Base-by-base conservation (phyloP, 2,329 filamentous ascomycete species). In the Elsinoe ampelina region DNA sequence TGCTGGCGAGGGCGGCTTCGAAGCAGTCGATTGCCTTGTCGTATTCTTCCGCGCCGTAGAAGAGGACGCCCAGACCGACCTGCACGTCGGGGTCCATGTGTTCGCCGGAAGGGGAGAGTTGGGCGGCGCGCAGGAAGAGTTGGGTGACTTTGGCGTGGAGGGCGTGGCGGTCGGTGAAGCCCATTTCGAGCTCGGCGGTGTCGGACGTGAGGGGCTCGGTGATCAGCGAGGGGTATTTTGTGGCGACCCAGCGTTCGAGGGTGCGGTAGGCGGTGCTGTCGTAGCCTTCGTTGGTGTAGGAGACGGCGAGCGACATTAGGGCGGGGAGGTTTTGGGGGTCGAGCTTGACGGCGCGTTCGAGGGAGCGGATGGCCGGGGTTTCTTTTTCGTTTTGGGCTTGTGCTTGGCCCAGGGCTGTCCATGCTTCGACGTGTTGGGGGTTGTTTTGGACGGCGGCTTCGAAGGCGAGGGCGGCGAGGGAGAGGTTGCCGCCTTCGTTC, bases 331-430 rank as follows among this genome's bases (percentile, higher is more conserved):
- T 96, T 65, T 83, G 85, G 0, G 90, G 85, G 65, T 97, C 91
- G 26, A 93, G 77, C 71, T 91, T 92, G 61, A 96, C 75, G 0
- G 92, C 90, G 69, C 93, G 87, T 71, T 97, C 92, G 59, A 97
- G 77, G 2, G 93, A 93, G 34, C 93, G 85, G 62, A 98, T 96
- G 2, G 93, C 93, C 0, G 93, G 92, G 7, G 89, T 87, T 71
- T 98, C 93, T 75, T 98, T 98, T 72, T 98, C 93, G 71, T 98
- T 98, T 71, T 98, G 93, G 17, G 93, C 93, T 73, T 98, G 93
- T 15, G 91, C 88, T 55, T 86, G 85, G 55, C 93, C 93, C 32
- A 98, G 81, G 65, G 90, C 86, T 8, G 91, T 89, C 93, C 93
- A 98, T 2, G 93, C 93, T 56, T 95, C 87, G 36, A 92, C 83